Evolutionary conservation across 2,329 filamentous ascomycete genomes (phyloP).

Genomic region (Microdochium bolleyi): DNA sequence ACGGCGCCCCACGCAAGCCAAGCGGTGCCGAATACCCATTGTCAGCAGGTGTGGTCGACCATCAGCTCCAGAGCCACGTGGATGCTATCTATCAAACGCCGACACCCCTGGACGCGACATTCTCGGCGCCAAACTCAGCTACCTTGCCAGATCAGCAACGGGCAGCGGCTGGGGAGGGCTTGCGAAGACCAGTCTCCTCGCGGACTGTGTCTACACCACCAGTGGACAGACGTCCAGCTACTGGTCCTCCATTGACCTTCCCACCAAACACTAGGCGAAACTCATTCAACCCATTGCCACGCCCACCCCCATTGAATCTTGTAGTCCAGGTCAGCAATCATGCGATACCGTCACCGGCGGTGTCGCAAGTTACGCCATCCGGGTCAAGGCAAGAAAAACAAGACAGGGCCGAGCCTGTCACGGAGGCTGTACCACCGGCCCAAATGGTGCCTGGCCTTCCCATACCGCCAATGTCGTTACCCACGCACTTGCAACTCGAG

Average conservation of each 20-base stretch:
- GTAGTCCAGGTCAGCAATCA: slow-evolving; percentile 16
- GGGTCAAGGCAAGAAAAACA: neutral
- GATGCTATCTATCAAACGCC: neutral
- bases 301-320: slow-evolving; percentile 37
- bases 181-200: slow-evolving; percentile 23
- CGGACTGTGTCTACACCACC: slow-evolving; percentile 47
- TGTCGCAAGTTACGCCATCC: neutral
- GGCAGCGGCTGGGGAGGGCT: neutral
- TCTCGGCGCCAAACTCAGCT: neutral
- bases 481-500: slow-evolving; percentile 57
- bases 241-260: slow-evolving; percentile 18
- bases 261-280: slow-evolving; percentile 33
- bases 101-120: neutral
- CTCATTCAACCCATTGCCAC: slow-evolving; percentile 37
- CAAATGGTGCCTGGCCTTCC: slow-evolving; percentile 49
- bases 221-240: slow-evolving; percentile 27
- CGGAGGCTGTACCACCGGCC: slow-evolving; percentile 3
- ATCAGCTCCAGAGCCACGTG: slow-evolving; percentile 13
- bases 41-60: slow-evolving; percentile 27
- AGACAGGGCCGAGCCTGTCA: slow-evolving; percentile 9
- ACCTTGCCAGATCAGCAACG: slow-evolving; percentile 4
- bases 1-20: slow-evolving; percentile 12
- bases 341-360: neutral
- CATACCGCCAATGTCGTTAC: slow-evolving; percentile 58
- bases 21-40: slow-evolving; percentile 25